Percentiles rank a stretch among this genome's conserved stretches.
phyloP scores from a whole-genome alignment of 352 stramenopile genomes.

The Phytophthora agathidicida region DNA sequence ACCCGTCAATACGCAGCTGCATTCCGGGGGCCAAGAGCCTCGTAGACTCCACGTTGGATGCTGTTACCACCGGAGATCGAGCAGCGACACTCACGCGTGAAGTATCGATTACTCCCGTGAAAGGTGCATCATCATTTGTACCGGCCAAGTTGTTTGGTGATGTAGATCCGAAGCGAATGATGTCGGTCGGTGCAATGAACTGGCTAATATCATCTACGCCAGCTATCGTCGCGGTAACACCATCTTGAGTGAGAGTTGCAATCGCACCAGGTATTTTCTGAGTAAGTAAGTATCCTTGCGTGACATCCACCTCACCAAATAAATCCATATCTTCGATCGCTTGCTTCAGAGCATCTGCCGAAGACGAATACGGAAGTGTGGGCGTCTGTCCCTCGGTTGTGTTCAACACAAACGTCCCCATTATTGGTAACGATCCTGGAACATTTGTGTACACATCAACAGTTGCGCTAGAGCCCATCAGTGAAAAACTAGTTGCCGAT shows the following conservation, averaged over 20 bases:
- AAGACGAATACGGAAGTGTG: conserved; percentile 58
- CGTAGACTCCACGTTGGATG: conserved; percentile 35
- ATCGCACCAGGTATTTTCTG: conserved; percentile 64
- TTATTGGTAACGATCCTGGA: conserved; percentile 53
- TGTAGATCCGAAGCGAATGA: conserved; percentile 65
- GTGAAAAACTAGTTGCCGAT: conserved; percentile 33
- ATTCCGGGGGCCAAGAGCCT: conserved; percentile 83
- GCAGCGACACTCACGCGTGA: conserved; percentile 51
- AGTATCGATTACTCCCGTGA: conserved; percentile 50
- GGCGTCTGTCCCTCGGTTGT: conserved; percentile 48
- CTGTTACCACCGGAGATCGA: conserved; percentile 57
- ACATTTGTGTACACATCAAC: conserved; percentile 65
- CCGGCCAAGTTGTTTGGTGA: conserved; percentile 48
- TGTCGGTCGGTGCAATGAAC: conserved; percentile 64
- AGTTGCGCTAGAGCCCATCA: conserved; percentile 52
- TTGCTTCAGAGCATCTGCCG: conserved; percentile 65
- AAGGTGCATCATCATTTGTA: conserved; percentile 69
- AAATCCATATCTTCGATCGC: conserved; percentile 80
- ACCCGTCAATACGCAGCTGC: conserved; percentile 88
- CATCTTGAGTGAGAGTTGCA: conserved; percentile 64
- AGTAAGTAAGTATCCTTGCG: conserved; percentile 48
- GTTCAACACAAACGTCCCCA: conserved; percentile 59
- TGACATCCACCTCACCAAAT: conserved; percentile 78
- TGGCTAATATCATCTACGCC: conserved; percentile 69
- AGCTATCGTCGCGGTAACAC: conserved; percentile 44